Evolutionary conservation across 1,139 yeast genomes (phyloP).

Genomic region (Komagataea norvegica): DNA sequence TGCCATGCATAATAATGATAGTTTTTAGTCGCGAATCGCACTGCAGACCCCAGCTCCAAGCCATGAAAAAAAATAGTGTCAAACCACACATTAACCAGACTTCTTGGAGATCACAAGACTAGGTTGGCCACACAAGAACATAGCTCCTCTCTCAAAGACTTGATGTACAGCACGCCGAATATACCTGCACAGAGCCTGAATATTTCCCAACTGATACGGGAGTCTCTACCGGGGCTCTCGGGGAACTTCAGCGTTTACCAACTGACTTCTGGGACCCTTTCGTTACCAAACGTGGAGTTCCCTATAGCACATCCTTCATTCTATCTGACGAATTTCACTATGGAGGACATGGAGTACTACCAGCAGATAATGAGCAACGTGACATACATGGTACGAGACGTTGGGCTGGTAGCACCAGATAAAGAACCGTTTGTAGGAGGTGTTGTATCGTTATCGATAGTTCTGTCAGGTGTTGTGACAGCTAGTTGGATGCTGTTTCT

Average conservation of each 20-base stretch:
- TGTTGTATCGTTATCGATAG: constrained; percentile 29
- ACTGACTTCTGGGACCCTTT: constrained; percentile 19
- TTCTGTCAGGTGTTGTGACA: constrained; percentile 31
- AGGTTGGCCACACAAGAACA: no score
- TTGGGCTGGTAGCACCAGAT: constrained; percentile 7
- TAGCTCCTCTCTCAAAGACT: no score
- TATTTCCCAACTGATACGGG: neutral
- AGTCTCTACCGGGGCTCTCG: constrained; percentile 11
- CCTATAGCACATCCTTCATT: constrained; percentile 19
- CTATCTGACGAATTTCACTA: constrained; percentile 21
- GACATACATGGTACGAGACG: neutral
- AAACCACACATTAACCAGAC: no score
- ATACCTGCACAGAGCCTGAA: neutral
- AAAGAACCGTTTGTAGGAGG: constrained; percentile 29
- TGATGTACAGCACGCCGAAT: no score
- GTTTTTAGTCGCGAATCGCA: no score
- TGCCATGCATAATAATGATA: no score
- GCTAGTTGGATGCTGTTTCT: constrained; percentile 53
- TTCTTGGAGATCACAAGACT: no score
- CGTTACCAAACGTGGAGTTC: neutral
- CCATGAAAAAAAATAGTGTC: no score
- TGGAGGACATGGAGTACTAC: neutral
- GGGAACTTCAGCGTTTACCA: constrained; percentile 18
- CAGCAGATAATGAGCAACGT: constrained; percentile 12
- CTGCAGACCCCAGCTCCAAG: no score